Percentiles rank a stretch among this genome's conserved stretches.
phyloP scores from a whole-genome alignment of 106 monocot species.

The Apostasia ramifera region DNA sequence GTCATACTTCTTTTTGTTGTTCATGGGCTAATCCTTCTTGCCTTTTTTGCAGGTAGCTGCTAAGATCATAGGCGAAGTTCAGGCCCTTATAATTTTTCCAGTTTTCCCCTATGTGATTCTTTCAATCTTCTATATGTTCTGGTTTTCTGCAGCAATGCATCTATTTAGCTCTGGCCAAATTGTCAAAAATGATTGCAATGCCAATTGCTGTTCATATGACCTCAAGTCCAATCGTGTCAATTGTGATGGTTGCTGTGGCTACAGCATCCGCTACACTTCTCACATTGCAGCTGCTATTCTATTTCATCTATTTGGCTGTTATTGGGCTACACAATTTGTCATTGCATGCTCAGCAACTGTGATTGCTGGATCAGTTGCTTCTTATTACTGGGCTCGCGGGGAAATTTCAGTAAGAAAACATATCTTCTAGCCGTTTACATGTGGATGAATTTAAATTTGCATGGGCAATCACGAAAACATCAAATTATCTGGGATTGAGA shows the following conservation, averaged over 20 bases:
- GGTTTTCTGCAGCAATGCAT: slow-evolving; percentile 90
- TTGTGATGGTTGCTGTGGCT: slow-evolving; percentile 95
- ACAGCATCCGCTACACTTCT: slow-evolving; percentile 78
- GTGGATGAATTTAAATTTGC: background rate
- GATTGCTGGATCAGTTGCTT: slow-evolving; percentile 96
- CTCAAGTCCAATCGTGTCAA: slow-evolving; percentile 76
- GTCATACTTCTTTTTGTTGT: background rate
- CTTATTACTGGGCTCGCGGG: slow-evolving; percentile 93
- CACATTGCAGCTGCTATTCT: slow-evolving; percentile 85
- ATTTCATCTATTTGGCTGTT: slow-evolving; percentile 94
- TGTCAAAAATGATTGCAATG: slow-evolving; percentile 67
- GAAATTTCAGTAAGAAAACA: slow-evolving; percentile 72
- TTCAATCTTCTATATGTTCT: slow-evolving; percentile 92
- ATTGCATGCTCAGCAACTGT: slow-evolving; percentile 81
- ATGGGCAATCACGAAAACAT: background rate
- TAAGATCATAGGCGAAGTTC: slow-evolving; percentile 96
- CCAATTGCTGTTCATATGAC: slow-evolving; percentile 89
- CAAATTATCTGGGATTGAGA: background rate
- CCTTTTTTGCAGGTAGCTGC: slow-evolving; percentile 76
- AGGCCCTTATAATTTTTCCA: slow-evolving; percentile 95
- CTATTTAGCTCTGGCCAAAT: slow-evolving; percentile 96
- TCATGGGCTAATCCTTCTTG: background rate
- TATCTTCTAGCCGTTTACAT: background rate
- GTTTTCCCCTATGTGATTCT: slow-evolving; percentile 75
- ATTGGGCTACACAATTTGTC: slow-evolving; percentile 96